phyloP scores from a whole-genome alignment of 208 protist genomes.

The Phytomonas sp. region DNA sequence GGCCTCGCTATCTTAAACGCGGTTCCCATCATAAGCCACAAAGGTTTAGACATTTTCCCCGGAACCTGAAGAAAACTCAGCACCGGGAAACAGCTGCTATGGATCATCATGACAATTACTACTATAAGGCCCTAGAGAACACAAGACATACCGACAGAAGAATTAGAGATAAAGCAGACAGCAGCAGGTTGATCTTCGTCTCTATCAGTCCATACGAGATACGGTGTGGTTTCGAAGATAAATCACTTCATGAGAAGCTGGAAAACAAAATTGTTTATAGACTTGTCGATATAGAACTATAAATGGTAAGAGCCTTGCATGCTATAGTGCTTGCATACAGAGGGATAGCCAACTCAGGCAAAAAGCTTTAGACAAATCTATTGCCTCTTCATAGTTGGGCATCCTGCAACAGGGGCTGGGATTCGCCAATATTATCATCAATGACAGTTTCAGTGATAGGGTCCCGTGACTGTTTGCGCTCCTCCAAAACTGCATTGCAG shows the following conservation, averaged over 20 bases:
- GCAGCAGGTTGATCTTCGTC: neutral
- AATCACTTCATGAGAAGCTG: neutral
- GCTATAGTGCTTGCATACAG: neutral
- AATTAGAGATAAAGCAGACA: neutral
- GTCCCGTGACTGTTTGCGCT: conserved; percentile 5
- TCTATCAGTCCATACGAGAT: neutral
- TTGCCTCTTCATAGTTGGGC: neutral
- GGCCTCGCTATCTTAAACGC: conserved; percentile 29
- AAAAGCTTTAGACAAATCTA: neutral
- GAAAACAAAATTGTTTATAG: neutral
- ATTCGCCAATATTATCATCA: neutral
- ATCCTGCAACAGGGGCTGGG: neutral
- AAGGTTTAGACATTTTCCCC: conserved; percentile 66
- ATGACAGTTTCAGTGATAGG: neutral
- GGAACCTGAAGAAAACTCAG: conserved; percentile 76
- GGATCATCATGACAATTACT: neutral
- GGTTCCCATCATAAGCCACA: conserved; percentile 85
- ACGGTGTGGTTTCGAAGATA: neutral
- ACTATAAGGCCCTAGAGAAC: neutral
- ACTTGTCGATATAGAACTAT: neutral
- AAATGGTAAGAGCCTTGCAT: neutral
- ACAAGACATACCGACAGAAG: neutral
- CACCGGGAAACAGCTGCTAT: conserved; percentile 37
- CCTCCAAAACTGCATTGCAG: conserved; percentile 21
- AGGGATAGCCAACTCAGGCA: neutral